Conservation (phyloP, 352 stramenopile species). For the Albugo candida region DNA sequence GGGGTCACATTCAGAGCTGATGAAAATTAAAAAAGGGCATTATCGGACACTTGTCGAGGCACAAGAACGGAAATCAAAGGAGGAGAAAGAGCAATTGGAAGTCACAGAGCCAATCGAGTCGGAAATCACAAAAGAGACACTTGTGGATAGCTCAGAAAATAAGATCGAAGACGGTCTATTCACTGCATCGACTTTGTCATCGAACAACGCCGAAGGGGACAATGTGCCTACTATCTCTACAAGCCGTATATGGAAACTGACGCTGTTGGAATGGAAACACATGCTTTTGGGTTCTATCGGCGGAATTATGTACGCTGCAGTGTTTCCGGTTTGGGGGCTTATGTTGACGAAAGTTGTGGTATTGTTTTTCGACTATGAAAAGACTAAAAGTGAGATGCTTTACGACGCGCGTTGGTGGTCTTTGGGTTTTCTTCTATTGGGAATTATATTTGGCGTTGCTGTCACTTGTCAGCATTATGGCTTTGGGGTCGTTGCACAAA, state of each 20-base stretch:
- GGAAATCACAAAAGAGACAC: neutral
- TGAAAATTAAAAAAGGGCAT: conserved; percentile 24
- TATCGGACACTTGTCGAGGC: conserved; percentile 25
- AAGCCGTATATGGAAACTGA: conserved; percentile 28
- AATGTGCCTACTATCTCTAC: conserved; percentile 1
- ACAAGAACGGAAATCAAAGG: conserved; percentile 8
- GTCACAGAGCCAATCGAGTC: neutral
- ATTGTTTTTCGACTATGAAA: conserved; percentile 25
- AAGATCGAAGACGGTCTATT: neutral
- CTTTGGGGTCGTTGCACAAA: conserved; percentile 27
- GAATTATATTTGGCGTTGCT: conserved; percentile 17
- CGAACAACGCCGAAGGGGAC: neutral
- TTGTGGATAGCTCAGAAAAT: neutral
- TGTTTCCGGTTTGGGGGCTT: conserved; percentile 28
- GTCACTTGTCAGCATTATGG: conserved; percentile 27
- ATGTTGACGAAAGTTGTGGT: conserved; percentile 31
- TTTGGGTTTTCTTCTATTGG: conserved; percentile 23
- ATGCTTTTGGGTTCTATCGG: conserved; percentile 19
- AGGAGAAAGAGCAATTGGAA: neutral
- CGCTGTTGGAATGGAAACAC: conserved; percentile 21
- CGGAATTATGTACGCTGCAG: conserved; percentile 17
- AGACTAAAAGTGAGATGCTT: conserved; percentile 20
- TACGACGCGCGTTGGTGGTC: conserved; percentile 14
- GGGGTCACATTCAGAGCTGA: conserved; percentile 85
- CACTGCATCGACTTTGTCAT: neutral